These are phyloP conservation scores for Ceratocystis cubensis DNA, from an alignment of 2,329 filamentous ascomycete species.

Conservation along the genomic window DNA sequence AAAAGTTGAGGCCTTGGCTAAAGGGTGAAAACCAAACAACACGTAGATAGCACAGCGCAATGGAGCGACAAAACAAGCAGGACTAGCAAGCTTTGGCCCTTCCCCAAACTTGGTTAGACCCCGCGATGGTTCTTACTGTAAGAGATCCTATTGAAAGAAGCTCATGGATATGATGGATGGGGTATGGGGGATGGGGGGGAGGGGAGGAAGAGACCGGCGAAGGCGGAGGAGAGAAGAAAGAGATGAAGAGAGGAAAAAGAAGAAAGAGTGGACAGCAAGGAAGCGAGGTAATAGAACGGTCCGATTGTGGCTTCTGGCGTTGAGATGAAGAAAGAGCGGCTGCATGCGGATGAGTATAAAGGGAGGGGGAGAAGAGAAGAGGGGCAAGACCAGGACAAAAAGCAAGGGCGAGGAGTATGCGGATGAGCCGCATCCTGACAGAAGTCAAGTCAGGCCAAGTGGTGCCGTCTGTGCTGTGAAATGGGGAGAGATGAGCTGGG, in stretches of 20 bases:
- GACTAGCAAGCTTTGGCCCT: not conserved
- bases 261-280: not conserved
- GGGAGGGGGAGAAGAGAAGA: not conserved
- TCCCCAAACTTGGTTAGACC: slow-evolving; percentile 5
- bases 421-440: slow-evolving; percentile 8
- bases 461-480: not conserved
- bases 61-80: not conserved
- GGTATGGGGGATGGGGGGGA: not conserved
- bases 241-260: not conserved
- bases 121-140: not conserved
- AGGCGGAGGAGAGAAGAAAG: not conserved
- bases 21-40: not conserved
- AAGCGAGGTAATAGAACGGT: not conserved
- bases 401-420: not conserved
- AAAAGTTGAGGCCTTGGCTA: not conserved
- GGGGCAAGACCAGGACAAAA: not conserved
- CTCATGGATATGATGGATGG: not conserved
- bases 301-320: not conserved
- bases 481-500: not conserved
- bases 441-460: not conserved
- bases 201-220: not conserved
- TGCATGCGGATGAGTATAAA: not conserved
- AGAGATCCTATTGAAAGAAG: slow-evolving; percentile 4
- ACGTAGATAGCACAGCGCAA: not conserved
- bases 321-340: not conserved